Evolutionary conservation across 176 grass and related monocot genomes (phyloP).

Genomic region (Ananas comosus): DNA sequence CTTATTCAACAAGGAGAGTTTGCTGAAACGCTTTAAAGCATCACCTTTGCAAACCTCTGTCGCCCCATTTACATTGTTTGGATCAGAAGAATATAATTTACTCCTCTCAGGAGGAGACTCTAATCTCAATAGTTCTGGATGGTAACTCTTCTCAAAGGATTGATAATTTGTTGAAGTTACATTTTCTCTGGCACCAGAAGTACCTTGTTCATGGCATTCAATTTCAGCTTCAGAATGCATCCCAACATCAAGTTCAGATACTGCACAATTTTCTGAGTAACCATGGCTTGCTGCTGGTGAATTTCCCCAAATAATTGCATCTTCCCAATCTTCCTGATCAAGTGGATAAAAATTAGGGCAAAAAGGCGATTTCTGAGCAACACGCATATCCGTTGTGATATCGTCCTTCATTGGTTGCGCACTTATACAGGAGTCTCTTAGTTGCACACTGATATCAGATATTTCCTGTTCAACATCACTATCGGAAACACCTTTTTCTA

Average conservation of each 20-base stretch:
- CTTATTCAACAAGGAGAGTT: conserved; percentile 56
- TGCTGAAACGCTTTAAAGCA: conserved; percentile 42
- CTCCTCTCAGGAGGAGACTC: conserved; percentile 21
- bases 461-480: conserved; percentile 47
- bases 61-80: conserved; percentile 26
- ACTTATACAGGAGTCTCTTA: conserved; percentile 38
- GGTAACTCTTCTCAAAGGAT: conserved; percentile 16
- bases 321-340: conserved; percentile 87
- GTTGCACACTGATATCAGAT: conserved; percentile 33
- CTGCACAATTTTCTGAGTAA: conserved; percentile 43
- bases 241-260: conserved; percentile 51
- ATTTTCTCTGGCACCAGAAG: conserved; percentile 29
- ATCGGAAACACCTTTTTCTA: conserved; percentile 37
- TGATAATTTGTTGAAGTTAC: conserved; percentile 32
- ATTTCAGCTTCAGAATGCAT: conserved; percentile 19
- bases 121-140: conserved; percentile 20
- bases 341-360: conserved; percentile 89
- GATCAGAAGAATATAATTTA: conserved; percentile 19
- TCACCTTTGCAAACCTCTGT: conserved; percentile 30
- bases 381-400: conserved; percentile 21
- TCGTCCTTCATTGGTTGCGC: conserved; percentile 81
- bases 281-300: conserved; percentile 51
- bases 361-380: conserved; percentile 30
- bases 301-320: conserved; percentile 86
- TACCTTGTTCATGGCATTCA: conserved; percentile 17